Evolutionary conservation across 257 asterid genomes (phyloP).

Genomic region (Leonotis leonurus): DNA sequence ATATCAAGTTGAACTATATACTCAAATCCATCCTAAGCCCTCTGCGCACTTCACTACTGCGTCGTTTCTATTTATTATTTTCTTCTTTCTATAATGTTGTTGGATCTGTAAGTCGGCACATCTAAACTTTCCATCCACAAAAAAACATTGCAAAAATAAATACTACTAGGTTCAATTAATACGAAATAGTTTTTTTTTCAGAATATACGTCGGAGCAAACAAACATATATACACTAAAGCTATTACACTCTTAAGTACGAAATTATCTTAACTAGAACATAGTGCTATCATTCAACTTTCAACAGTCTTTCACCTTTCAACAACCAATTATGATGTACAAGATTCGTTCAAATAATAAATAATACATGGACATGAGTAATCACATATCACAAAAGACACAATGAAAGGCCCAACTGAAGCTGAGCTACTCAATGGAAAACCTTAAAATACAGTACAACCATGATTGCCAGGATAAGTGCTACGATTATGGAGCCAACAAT

Average conservation of each 20-base stretch:
- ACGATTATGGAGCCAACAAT: slow-evolving; percentile 64
- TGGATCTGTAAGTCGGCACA: too few species aligned
- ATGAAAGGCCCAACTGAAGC: slow-evolving; percentile 9
- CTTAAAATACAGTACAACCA: slow-evolving; percentile 65
- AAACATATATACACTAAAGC: background rate
- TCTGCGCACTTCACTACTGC: too few species aligned
- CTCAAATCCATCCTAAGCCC: too few species aligned
- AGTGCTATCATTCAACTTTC: background rate
- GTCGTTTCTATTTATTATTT: too few species aligned
- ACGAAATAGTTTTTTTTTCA: too few species aligned
- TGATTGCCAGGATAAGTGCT: slow-evolving; percentile 67
- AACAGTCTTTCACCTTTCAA: slow-evolving; percentile 10
- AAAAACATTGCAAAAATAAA: too few species aligned
- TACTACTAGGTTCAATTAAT: too few species aligned
- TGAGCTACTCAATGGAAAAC: slow-evolving; percentile 38
- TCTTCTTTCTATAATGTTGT: too few species aligned
- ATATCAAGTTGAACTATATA: too few species aligned
- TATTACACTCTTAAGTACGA: background rate
- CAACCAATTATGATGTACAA: slow-evolving; percentile 28
- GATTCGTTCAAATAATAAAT: slow-evolving; percentile 15
- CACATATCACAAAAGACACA: slow-evolving; percentile 11
- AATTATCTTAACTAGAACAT: background rate
- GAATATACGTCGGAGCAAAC: too few species aligned
- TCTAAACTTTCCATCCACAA: too few species aligned
- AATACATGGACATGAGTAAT: background rate